Evolutionary conservation across 1,284 basidiomycete species (phyloP), one percentile per base, ranked within the genome.

Genomic region (Chondrostereum purpureum): DNA sequence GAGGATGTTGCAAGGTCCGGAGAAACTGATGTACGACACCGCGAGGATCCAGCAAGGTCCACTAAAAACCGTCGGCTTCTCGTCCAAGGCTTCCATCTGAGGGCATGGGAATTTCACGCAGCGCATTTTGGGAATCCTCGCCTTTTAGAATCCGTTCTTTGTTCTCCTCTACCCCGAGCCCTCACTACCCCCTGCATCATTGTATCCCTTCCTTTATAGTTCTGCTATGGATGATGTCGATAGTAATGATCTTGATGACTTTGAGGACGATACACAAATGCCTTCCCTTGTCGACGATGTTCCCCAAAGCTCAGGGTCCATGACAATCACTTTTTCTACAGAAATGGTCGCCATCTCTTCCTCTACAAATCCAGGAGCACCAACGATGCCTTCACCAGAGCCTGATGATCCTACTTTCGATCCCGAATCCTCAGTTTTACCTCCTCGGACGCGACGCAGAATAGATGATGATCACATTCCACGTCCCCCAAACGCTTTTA

Each of bases 401-500:
- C 8, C 27, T 8, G n/a, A n/a, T n/a, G 27, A 31, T 8, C n/a
- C 27, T 31, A 8, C 27, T 31, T 8, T n/a, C 8, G 8, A 8
- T 31, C 27, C 27, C 8, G 27, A 31, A 31, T 31, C 27, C n/a
- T 31, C 27, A 31, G 27, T 39, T 18, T 11, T 43, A 35, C 42
- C 42, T 34, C 22, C 24, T 12, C 27, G 16, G 14, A 27, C 42
- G 27, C 10, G 50, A 52, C 41, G 42, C 43, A 2, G 49, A 49
- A 34, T 50, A 53, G 44, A 52, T 47, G 42, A 69, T 66, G 17
- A 83, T 14, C 53, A 94, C 64, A 90, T 94, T 60, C 91, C 92
- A 39, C 81, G 92, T 23, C 92, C 92, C 0, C 86, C 91, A 22
- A 96, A 96, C 65, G 92, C 93, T 39, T 96, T 95, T 68, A 95